Evolutionary conservation across 495 filamentous ascomycete genomes (phyloP), one percentile per base, ranked within the genome.

Genomic region (Cercophora sp.): DNA sequence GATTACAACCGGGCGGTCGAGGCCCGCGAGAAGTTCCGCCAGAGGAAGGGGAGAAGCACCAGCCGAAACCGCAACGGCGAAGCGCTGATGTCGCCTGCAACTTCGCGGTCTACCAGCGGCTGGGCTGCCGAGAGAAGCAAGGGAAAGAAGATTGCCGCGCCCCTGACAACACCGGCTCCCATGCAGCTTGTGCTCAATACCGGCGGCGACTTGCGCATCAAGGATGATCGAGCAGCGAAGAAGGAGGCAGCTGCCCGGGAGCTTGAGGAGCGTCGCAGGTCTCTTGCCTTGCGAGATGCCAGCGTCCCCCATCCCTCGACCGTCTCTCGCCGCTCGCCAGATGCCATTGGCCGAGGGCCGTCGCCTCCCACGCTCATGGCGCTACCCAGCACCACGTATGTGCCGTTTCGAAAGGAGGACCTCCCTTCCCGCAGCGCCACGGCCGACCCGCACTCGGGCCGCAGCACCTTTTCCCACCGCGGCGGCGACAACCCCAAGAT

Each of bases 201-300:
- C 39, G 64, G 63, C 11, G 70, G 72, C 3, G 73, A 73, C 37
- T 55, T 75, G 40, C 71, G 58, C 51, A 52, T 67, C 46, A 79
- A 74, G 37, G 75, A 78, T 40, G 79, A 81, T 55, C 65, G 76
- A 34, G 72, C 75, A 40, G 61, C 77, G 36, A 85, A 85, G 69
- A 89, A 86, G 69, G 88, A 91, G 58, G 70, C 85, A 22, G 90
- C 90, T 11, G 88, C 88, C 6, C 85, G 85, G 47, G 90, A 96
- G 69, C 78, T 96, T 20, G 90, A 96, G 70, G 87, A 91, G 52
- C 82, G 90, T 16, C 81, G 90, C 39, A 79, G 87, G 56, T 96
- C 90, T 19, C 80, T 96, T 11, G 87, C 88, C 2, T 76, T 85
- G 29, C 9, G 80, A 89, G 55, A 86, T 87, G 15, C 87, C 86